Evolutionary conservation across 2,329 filamentous ascomycete genomes (phyloP), one percentile per base, ranked within the genome.

Genomic region (Aspergillus sp.): DNA sequence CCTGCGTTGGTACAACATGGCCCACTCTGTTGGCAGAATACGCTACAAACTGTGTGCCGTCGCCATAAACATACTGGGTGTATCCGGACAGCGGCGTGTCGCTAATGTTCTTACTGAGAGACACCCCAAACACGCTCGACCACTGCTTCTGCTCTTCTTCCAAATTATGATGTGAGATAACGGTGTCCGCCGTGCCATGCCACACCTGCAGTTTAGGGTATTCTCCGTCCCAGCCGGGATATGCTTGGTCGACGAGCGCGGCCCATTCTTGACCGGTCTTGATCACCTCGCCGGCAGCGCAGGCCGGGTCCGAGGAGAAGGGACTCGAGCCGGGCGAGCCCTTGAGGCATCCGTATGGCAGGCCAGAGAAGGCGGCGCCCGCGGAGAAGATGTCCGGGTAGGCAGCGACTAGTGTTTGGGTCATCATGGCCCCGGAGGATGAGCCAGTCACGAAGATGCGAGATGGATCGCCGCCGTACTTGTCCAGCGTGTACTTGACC

Each of bases 121-220:
- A 10, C 1, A 60, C 22, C 10, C 52, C 58, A 26, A 60, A 60
- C 11, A 60, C 58, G 6, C 45, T 56, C 18, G 29, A 22, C 58
- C 58, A 60, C 45, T 60, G 58, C 51, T 60, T 60, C 14, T 51
- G 36, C 26, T 52, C 46, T 50, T 57, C 58, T 11, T 18, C 45
- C 4, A 52, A 22, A n/a, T 57, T 60, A 9, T 32, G n/a, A 24
- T 39, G 45, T 2, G n/a, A 26, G 4, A 57, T 26, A 1, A 57
- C 36, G 7, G 7, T n/a, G 49, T 60, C 58, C n/a, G 50, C 52
- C 12, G 54, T 55, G 16, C 58, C 58, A 57, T 60, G 55, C 58
- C 58, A 60, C 11, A 57, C 51, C 54, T 60, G 58, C n/a, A 60
- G 18, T 24, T 31, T 26, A 10, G 58, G 58, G 54, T 60, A 60